Conservation (phyloP, 441 rosid genomes). For the Populus hybrid region DNA sequence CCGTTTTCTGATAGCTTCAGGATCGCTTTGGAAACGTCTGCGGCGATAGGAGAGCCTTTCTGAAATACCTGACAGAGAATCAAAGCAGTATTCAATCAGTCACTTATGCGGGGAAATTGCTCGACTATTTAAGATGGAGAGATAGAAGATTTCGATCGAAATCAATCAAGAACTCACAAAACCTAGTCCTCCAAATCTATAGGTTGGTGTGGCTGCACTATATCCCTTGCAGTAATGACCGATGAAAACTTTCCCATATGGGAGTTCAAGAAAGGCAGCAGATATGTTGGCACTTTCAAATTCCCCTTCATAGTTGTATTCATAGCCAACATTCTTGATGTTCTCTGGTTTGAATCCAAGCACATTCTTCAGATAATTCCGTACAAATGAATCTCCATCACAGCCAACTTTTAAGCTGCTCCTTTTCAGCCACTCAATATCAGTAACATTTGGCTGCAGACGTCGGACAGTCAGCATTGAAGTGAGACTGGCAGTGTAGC, state of each 20-base stretch:
- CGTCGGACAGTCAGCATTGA: conserved; percentile 47
- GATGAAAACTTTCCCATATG: conserved; percentile 38
- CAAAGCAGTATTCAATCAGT: not conserved
- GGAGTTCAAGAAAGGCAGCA: conserved; percentile 51
- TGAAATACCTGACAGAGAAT: conserved; percentile 38
- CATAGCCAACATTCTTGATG: conserved; percentile 11
- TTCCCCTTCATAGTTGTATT: conserved; percentile 12
- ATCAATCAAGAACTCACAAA: conserved; percentile 26
- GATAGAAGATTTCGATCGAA: conserved; percentile 9
- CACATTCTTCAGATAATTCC: conserved; percentile 26
- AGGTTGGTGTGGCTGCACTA: conserved; percentile 18
- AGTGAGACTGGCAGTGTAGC: conserved; percentile 53
- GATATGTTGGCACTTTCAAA: conserved; percentile 19
- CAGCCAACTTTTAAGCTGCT: conserved; percentile 33
- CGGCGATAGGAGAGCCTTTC: conserved; percentile 42
- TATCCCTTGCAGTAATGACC: conserved; percentile 31
- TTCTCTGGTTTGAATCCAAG: conserved; percentile 27
- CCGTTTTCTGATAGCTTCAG: conserved; percentile 39
- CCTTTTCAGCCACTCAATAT: conserved; percentile 28
- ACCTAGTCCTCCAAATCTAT: conserved; percentile 47
- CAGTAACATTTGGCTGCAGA: conserved; percentile 29
- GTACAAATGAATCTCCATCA: conserved; percentile 40
- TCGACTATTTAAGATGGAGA: not conserved
- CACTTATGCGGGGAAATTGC: not conserved
- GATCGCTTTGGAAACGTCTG: conserved; percentile 47